Evolutionary conservation across 225 moss, liverwort and hornwort species (phyloP), one percentile per base, ranked within the genome.

Genomic region (Takakia lepidozioides): DNA sequence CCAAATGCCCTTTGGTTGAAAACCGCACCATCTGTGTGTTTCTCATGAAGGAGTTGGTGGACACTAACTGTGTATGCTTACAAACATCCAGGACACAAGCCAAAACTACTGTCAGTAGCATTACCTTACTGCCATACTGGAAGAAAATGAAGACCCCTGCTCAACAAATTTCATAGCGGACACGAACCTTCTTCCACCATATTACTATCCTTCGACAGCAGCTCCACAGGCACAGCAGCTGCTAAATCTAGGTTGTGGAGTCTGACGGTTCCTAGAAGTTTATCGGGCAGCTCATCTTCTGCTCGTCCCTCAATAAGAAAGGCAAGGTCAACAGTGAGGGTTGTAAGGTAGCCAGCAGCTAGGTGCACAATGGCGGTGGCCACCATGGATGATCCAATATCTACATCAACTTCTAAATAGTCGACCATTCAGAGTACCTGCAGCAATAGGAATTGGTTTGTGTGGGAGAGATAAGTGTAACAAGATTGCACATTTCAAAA

Each of bases 331-430:
- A 92, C 73, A 3, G 87, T 80, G 19, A 92, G 70, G 8, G 64
- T 60, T 17, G 84, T 62, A 16, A 92, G 1, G 41, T 92, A 87
- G 5, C 78, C 78, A 21, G 84, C 69, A 14, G 92, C 92, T 38
- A 92, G 68, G 36, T 84, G 87, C 40, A 92, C 73, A 54, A 92
- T 92, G 19, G 92, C 87, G 59, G 71, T 87, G 20, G 92, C 92
- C 50, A 92, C 76, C 40, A 84, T 74, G 21, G 92, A 92, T 18
- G 92, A 92, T 9, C 87, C 84, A 41, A 92, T 82, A 39, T 92
- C 92, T 52, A 92, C 84, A 68, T 87, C 92, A 28, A 92, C 70
- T 69, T 92, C 92, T 14, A 92, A 27, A 20, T 75, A 92, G 50
- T 84, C 84, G 4, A 52, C 46, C 82, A 81, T 68, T 67, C 68